Conservation (phyloP, 2,329 filamentous ascomycete species). For the Sporothrix brasiliensis region DNA sequence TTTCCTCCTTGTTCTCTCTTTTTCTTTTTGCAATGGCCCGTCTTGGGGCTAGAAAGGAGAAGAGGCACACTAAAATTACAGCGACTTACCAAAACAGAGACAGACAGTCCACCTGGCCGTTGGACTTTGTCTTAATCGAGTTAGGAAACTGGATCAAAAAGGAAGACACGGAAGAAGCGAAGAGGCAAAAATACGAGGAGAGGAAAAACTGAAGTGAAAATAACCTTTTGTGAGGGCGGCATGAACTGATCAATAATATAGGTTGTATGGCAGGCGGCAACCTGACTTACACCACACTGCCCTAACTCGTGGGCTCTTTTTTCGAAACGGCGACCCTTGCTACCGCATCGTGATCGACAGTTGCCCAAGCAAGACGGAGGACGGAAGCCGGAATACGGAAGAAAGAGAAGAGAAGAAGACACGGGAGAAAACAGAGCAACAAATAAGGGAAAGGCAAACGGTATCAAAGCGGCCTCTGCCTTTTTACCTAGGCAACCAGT, state of each 20-base stretch:
- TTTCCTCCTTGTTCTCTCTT: conserved; percentile 14
- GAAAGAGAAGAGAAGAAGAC: not conserved
- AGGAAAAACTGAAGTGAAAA: not conserved
- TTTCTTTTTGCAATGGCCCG: not conserved
- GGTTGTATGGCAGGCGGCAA: not conserved
- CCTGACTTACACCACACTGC: not conserved
- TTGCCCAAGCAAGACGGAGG: conserved; percentile 10
- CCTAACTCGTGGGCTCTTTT: not conserved
- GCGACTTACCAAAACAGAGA: not conserved
- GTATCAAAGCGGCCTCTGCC: not conserved
- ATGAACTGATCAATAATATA: conserved; percentile 4
- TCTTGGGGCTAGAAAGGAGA: not conserved
- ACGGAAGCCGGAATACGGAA: not conserved
- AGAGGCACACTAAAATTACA: no score
- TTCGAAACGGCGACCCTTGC: conserved; percentile 24
- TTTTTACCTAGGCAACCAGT: not conserved
- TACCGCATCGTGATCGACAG: conserved; percentile 21
- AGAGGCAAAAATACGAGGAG: not conserved
- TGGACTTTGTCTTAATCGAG: not conserved
- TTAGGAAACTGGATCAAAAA: not conserved
- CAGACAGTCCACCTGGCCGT: not conserved
- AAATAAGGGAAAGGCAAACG: not conserved
- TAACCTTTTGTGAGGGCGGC: not conserved
- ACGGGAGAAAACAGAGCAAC: not conserved
- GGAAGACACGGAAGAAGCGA: not conserved